A percentile compares a stretch with the other conserved stretches of the same genome.
Evolutionary conservation across 2,329 filamentous ascomycete genomes (phyloP).

Genomic region (Bipolaris bicolor): DNA sequence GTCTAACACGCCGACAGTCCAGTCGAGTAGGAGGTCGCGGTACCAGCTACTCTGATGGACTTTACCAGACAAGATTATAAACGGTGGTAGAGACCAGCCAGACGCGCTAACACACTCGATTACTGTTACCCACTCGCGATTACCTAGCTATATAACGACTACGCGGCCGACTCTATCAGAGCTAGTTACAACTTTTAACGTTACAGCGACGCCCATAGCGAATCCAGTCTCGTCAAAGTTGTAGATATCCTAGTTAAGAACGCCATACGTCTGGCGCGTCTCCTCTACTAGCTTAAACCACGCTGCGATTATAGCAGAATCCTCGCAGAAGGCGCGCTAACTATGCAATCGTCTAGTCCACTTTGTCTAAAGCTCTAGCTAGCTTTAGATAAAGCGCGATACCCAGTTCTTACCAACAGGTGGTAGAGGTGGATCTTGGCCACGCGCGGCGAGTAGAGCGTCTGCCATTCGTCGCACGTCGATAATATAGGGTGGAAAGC

Average conservation of each 20-base stretch:
- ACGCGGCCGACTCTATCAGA: too few species aligned
- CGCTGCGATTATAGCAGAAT: neutral
- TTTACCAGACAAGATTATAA: neutral
- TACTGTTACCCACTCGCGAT: too few species aligned
- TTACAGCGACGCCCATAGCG: too few species aligned
- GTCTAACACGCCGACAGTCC: neutral
- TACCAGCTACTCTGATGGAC: neutral
- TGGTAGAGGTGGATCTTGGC: neutral
- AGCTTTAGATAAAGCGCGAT: constrained; percentile 11
- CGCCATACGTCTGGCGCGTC: neutral
- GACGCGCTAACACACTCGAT: neutral
- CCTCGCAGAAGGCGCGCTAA: neutral
- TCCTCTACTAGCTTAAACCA: neutral
- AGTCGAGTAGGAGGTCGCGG: neutral
- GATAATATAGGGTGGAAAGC: constrained; percentile 4
- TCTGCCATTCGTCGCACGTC: constrained; percentile 10
- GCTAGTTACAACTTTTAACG: too few species aligned
- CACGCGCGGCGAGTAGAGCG: neutral
- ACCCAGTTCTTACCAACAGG: constrained; percentile 15
- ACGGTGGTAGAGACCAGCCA: neutral
- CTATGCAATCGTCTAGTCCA: neutral
- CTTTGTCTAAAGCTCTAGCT: constrained; percentile 17
- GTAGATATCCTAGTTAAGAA: too few species aligned
- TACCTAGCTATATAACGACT: too few species aligned
- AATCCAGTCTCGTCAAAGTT: too few species aligned